Percentiles rank a stretch among this genome's conserved stretches.
Conservation (phyloP, 345 rosid species). For the Clarkia xantiana region DNA sequence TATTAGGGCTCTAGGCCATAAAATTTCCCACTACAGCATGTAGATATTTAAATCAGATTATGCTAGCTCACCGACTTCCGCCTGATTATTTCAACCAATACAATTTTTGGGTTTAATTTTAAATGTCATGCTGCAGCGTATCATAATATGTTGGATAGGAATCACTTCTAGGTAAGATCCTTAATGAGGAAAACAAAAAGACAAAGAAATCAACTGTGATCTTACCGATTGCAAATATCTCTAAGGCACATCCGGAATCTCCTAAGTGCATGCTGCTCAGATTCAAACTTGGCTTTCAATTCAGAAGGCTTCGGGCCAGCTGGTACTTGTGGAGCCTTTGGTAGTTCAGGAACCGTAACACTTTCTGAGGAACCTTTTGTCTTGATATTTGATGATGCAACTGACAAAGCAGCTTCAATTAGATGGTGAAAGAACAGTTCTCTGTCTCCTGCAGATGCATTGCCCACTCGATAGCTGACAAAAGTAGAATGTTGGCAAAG, state of each 20-base stretch:
- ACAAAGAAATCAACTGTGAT: no score
- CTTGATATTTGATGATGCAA: conserved; percentile 34
- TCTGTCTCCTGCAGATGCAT: conserved; percentile 70
- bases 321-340: conserved; percentile 64
- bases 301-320: conserved; percentile 90
- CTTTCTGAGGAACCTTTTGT: conserved; percentile 31
- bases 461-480: conserved; percentile 70
- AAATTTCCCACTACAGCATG: no score
- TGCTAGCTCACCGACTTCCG: no score
- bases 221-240: conserved; percentile 94
- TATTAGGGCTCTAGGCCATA: no score
- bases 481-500: conserved; percentile 2
- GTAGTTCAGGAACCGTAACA: conserved; percentile 53
- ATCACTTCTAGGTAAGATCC: not conserved
- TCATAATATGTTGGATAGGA: not conserved
- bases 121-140: no score
- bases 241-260: conserved; percentile 96
- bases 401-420: conserved; percentile 86
- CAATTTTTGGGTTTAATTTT: no score
- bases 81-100: no score
- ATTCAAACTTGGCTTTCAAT: conserved; percentile 85
- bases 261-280: conserved; percentile 98
- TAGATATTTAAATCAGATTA: no score
- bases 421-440: conserved; percentile 57
- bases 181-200: not conserved